phyloP scores from a whole-genome alignment of 2,329 filamentous ascomycete species.

The Cladophialophora psammophila region DNA sequence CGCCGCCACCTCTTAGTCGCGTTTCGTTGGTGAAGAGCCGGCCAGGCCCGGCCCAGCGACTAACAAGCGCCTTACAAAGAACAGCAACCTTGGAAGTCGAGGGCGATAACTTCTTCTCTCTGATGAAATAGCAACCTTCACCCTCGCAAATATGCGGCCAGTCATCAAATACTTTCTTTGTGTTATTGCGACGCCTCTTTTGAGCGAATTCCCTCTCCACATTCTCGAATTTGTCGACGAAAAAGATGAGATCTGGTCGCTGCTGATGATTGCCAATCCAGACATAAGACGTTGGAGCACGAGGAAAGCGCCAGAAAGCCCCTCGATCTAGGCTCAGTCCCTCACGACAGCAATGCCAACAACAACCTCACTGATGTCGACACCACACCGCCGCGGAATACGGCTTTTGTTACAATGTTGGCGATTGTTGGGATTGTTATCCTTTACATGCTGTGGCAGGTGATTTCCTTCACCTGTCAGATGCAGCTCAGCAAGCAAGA shows the following conservation, averaged over 20 bases:
- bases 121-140: background rate
- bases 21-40: background rate
- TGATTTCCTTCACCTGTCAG: background rate
- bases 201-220: constrained; percentile 9
- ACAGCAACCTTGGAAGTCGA: background rate
- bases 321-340: background rate
- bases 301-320: background rate
- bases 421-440: constrained; percentile 5
- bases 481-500: constrained; percentile 9
- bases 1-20: background rate
- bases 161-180: constrained; percentile 10
- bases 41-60: background rate
- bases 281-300: background rate
- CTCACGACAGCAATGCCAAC: background rate
- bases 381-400: background rate
- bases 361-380: background rate
- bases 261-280: background rate
- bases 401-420: background rate
- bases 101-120: background rate
- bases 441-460: constrained; percentile 10
- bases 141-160: constrained; percentile 2
- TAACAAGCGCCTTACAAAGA: background rate
- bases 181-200: background rate
- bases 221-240: constrained; percentile 12
- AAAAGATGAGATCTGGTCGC: background rate